Conservation (phyloP, 371 early-diverging fungal genomes). For the Syncephalis fuscata region DNA sequence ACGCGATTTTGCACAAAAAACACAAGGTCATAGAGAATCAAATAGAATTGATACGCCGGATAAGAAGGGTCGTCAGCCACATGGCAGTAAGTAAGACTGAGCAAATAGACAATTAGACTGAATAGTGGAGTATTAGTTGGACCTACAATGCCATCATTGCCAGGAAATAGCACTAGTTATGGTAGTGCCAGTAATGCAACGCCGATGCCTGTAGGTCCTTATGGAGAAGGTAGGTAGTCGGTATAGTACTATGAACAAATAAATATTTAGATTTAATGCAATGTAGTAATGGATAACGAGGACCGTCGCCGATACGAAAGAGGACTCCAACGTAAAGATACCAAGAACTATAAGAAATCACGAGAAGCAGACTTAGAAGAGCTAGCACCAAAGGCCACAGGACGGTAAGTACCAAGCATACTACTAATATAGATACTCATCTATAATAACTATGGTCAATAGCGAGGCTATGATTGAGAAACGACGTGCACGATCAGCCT, state of each 20-base stretch:
- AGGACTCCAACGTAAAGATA: conserved; percentile 24
- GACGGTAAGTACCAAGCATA: conserved; percentile 17
- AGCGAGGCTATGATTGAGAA: conserved; percentile 52
- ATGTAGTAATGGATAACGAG: conserved; percentile 32
- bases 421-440: not conserved
- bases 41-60: not conserved
- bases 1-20: conserved; percentile 9
- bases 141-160: conserved; percentile 9
- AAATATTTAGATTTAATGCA: not conserved
- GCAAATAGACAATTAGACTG: not conserved
- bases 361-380: conserved; percentile 58
- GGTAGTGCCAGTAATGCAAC: not conserved
- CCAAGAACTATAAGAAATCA: conserved; percentile 21
- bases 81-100: not conserved
- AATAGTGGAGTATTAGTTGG: conserved; percentile 2
- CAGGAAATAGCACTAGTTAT: not conserved
- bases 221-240: no score
- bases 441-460: not conserved
- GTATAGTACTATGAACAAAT: not conserved
- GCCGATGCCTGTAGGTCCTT: no score
- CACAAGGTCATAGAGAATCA: not conserved
- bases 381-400: conserved; percentile 64
- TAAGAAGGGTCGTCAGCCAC: not conserved
- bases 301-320: conserved; percentile 23
- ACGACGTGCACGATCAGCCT: conserved; percentile 35